Evolutionary conservation across 1,284 basidiomycete species (phyloP), one percentile per base, ranked within the genome.

Genomic region (Trichosporon faecale): DNA sequence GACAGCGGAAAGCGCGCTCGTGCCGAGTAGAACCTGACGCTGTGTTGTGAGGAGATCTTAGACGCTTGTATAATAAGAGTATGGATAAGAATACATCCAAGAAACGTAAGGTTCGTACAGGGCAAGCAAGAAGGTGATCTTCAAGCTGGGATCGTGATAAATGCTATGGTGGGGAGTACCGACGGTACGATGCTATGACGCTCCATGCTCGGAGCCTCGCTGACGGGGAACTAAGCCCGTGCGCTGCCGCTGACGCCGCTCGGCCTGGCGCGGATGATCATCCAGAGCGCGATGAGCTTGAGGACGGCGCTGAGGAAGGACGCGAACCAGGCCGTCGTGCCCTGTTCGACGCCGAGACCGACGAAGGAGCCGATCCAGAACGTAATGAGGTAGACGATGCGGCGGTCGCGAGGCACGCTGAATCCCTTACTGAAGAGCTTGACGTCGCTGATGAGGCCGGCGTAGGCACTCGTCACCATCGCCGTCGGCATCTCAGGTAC

Each of bases 381-480:
- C 8, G 70, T 65, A 33, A 69, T 64, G 29, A 78, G 67, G 70
- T 77, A 77, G 1, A 76, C 57, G 40, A 73, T 46, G 0, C 77
- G 74, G 49, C 75, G 66, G 69, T 77, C 73, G 37, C 77, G 75
- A 7, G 29, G 65, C 14, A 27, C 64, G 44, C 72, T 67, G 16
- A 29, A 40, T 4, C 63, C 35, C 3, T 40, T 21, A 1, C 23
- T 35, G 64, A 78, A 75, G 16, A 78, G 70, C 23, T 68, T 60
- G 11, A 75, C 74, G 70, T 78, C 76, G 23, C 75, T 74, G 55
- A 77, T 68, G 23, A 78, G 71, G 23, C 70, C 70, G 0, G 74
- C 76, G 55, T 77, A 76, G 6, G 73, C 72, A 2, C 75, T 75
- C 16, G 77, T 77, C 66, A 76, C 75, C 67, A 76, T 78, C n/a